Base-by-base conservation (phyloP, 1,284 basidiomycete species). In the Boletus subluridellus region DNA sequence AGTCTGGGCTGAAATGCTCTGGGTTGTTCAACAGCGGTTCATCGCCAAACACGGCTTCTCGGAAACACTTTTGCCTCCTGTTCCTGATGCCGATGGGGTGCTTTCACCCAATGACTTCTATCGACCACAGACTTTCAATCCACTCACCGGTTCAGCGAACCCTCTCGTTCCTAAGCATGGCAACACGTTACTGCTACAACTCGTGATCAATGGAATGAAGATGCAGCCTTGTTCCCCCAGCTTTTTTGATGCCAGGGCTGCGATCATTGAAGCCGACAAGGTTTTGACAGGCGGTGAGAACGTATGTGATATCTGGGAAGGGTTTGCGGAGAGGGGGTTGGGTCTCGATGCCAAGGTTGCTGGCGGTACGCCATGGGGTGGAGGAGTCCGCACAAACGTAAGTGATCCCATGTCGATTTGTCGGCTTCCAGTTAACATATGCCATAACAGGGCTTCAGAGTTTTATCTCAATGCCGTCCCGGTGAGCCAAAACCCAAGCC, bases 351-450 rank as follows among this genome's bases (percentile, higher is more conserved):
- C 94, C 5, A 74, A 66, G n/a, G 82, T 94, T 38, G 76, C 83
- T 42, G 90, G 91, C 47, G 78, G 82, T 59, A 93, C 92, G 6
- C 94, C 94, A n/a, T 97, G 95, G 95, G 95, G 95, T 66, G 94
- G 94, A 81, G 95, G 95, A 65, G 73, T 86, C 52, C 78, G 89
- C 55, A 80, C 78, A 14, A 77, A 89, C 59, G 86, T 81, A 62
- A 63, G 80, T 73, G 0, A 0, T 24, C 2, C 3, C 28, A 9
- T 1, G 5, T 37, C 15, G 17, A 5, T 4, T 12, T 46, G 41
- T 28, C 3, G 0, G 8, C n/a, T 10, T 17, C 3, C 5, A 2
- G 11, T 21, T 65, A 5, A 65, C 35, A 1, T 26, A 15, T 3
- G 14, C 0, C 2, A 35, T 38, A 47, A 54, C 52, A 75, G 74